phyloP scores from a whole-genome alignment of 2,329 filamentous ascomycete genomes.

The Metarhizium rileyi region DNA sequence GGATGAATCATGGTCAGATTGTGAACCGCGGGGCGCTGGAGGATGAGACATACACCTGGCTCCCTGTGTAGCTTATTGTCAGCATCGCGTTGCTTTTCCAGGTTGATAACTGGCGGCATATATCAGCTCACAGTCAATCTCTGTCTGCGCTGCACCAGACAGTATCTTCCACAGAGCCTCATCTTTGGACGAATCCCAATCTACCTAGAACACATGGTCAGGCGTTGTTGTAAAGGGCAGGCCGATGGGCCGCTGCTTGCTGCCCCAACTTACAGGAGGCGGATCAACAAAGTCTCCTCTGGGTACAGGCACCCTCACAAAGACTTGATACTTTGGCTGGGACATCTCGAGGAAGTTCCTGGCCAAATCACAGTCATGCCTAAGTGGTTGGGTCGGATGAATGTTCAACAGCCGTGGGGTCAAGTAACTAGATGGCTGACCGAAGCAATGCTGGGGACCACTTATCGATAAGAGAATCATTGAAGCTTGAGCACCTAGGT shows the following conservation, averaged over 20 bases:
- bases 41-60: constrained; percentile 59
- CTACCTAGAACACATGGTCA: constrained; percentile 45
- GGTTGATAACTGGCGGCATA: background rate
- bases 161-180: constrained; percentile 83
- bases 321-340: constrained; percentile 60
- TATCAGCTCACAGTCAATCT: constrained; percentile 69
- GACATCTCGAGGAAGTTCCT: constrained; percentile 22
- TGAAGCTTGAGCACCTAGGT: no score
- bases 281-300: constrained; percentile 86
- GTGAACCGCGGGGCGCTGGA: background rate
- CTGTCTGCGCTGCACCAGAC: constrained; percentile 68
- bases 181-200: constrained; percentile 84
- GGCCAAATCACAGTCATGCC: background rate
- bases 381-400: background rate
- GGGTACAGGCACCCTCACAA: constrained; percentile 82
- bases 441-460: no score
- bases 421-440: no score
- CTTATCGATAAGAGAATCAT: no score
- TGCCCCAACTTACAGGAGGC: constrained; percentile 51
- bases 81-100: constrained; percentile 11
- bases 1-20: constrained; percentile 11
- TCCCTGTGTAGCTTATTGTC: constrained; percentile 43
- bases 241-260: background rate
- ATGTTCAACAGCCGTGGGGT: background rate
- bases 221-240: background rate